A percentile compares a stretch with the other conserved stretches of the same genome.
Evolutionary conservation across 768 basidiomycete genomes (phyloP).

Genomic region (Neoboletus magnificus): DNA sequence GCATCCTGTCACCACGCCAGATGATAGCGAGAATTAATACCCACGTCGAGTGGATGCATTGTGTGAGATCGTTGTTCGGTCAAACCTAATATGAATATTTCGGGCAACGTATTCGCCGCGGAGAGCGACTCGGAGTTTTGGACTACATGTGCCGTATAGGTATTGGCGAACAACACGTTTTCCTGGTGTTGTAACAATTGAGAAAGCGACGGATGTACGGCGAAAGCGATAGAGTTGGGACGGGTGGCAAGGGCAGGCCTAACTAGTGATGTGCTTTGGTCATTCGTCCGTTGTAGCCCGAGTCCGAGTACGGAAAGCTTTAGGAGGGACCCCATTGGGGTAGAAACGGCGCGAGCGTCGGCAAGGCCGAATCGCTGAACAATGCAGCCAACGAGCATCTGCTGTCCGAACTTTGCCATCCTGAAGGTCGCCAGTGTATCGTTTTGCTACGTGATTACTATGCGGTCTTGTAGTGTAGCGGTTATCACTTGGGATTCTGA

Average conservation of each 20-base stretch:
- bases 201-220: background rate
- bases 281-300: background rate
- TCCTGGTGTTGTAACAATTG: background rate
- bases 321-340: background rate
- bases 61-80: background rate
- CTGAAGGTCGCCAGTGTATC: too few species aligned
- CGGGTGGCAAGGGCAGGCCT: background rate
- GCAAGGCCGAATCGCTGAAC: too few species aligned
- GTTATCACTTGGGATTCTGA: conserved; percentile 32
- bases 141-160: background rate
- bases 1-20: too few species aligned
- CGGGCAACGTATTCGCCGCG: background rate
- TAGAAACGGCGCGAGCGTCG: too few species aligned
- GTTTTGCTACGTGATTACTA: background rate
- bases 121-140: background rate
- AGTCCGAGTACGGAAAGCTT: background rate
- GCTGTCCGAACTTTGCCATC: too few species aligned
- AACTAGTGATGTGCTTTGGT: background rate
- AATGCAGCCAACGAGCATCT: too few species aligned
- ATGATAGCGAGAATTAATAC: too few species aligned
- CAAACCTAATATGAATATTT: background rate
- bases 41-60: background rate
- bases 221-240: background rate
- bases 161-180: background rate
- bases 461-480: conserved; percentile 28